A percentile compares a stretch with the other conserved stretches of the same genome.
Conservation (phyloP, 2,329 filamentous ascomycete genomes). For the Stachybotrys chartarum region DNA sequence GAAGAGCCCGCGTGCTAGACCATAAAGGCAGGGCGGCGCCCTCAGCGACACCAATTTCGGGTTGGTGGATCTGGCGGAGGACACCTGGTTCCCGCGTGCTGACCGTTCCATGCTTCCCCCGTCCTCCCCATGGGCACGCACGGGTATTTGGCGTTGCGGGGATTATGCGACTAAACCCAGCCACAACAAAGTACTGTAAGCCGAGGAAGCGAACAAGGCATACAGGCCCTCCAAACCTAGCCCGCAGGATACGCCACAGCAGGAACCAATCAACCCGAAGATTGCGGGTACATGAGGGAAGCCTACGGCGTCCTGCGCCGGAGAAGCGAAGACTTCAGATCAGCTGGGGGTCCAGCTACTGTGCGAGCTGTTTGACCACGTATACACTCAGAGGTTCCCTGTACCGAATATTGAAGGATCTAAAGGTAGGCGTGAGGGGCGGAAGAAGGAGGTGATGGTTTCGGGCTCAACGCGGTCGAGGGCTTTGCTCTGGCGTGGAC, state of each 20-base stretch:
- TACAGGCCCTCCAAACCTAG: background rate
- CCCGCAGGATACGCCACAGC: background rate
- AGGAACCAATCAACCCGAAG: background rate
- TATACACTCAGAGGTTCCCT: too few species aligned
- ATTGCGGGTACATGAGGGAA: too few species aligned
- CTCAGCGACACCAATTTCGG: background rate
- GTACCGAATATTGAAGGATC: too few species aligned
- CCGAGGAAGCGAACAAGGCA: background rate
- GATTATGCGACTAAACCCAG: background rate
- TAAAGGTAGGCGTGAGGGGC: too few species aligned
- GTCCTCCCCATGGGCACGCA: background rate
- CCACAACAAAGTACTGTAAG: background rate
- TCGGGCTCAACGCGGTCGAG: background rate
- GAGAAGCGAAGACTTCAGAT: too few species aligned
- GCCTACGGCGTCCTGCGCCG: too few species aligned
- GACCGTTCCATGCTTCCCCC: background rate
- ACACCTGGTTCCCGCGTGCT: background rate
- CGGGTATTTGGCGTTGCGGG: background rate
- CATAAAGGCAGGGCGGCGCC: background rate
- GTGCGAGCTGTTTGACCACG: too few species aligned
- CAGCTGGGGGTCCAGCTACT: too few species aligned
- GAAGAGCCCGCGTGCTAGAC: background rate
- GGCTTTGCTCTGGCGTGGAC: background rate
- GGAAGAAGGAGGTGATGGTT: background rate
- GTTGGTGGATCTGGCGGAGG: background rate